Base-by-base conservation (phyloP, 768 basidiomycete genomes). In the Tulasnella sp. region DNA sequence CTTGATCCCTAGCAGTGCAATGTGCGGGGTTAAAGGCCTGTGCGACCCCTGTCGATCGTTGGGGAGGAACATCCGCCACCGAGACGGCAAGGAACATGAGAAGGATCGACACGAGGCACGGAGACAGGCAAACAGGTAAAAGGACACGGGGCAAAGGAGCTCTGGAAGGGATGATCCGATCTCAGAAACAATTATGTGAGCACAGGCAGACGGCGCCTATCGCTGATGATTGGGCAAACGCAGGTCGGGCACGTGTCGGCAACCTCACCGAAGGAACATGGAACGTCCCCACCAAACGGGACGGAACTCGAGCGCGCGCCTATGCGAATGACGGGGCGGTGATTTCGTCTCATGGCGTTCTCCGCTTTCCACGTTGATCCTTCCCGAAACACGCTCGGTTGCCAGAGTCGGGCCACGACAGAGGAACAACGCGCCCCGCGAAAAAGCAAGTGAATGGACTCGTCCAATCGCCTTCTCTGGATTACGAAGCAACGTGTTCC, bases 221-320 rank as follows among this genome's bases (percentile, higher is more conserved):
- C 64, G 64, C 34, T 69, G 64, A 31, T 69, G 64, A 69, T 69
- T 69, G 64, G 64, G 64, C 64, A 22, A 24, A 69, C 64, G 64
- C 64, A 37, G 64, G 64, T 69, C 64, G 64, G 64, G 64, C 64
- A 69, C 64, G 64, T 69, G 64, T 69, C 64, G 64, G 64, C 64
- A 18, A 69, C 64, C 4, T 69, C 34, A 31, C 64, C 64, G 64
- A 69, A 37, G 64, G 28, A 69, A 69, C 64, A 69, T 69, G 64
- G 64, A 69, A 69, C 31, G 64, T 37, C 64, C 34, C 18, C 64
- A 31, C 60, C 60, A 31, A 31, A 64, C n/a, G 11, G 60, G 60
- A 64, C 31, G 60, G 31, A 64, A 31, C 2, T 64, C n/a, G 60
- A 31, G 60, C 60, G 31, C 9, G 60, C 60, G 60, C 60, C 60